phyloP scores from a whole-genome alignment of 805 yeast genomes.

The Blastobotrys chiropterorum region DNA sequence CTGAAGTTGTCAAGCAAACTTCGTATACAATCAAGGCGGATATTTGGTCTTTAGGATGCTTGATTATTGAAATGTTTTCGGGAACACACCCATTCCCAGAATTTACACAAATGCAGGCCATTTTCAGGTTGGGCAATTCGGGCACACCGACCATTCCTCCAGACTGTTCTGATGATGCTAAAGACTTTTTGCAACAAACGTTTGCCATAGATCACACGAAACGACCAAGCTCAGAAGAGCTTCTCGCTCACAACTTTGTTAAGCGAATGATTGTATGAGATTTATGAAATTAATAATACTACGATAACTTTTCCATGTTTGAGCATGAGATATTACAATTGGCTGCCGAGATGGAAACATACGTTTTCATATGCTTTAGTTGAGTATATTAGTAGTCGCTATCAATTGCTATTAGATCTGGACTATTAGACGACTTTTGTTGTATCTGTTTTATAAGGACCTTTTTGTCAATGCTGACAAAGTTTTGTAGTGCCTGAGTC shows the following conservation, averaged over 20 bases:
- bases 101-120: constrained; percentile 94
- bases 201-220: constrained; percentile 69
- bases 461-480: constrained; percentile 12
- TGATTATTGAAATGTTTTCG: constrained; percentile 90
- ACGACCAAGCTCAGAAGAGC: constrained; percentile 67
- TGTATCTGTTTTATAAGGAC: constrained; percentile 9
- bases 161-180: constrained; percentile 55
- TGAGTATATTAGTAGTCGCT: too few relatives aligned
- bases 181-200: constrained; percentile 56
- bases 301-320: neutral
- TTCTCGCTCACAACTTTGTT: constrained; percentile 57
- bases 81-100: constrained; percentile 96
- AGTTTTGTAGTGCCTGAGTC: constrained; percentile 8
- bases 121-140: constrained; percentile 86
- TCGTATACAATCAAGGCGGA: constrained; percentile 90
- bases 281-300: neutral
- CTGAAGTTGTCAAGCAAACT: constrained; percentile 93
- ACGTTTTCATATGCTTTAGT: neutral
- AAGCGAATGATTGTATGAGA: constrained; percentile 7
- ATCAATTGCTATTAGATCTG: neutral
- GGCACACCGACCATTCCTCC: constrained; percentile 71
- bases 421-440: neutral
- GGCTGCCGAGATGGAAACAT: neutral
- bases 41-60: constrained; percentile 95
- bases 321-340: neutral